These are phyloP conservation scores for Cronartium quercuum DNA, from an alignment of 1,284 basidiomycete genomes.

Conservation along the genomic window DNA sequence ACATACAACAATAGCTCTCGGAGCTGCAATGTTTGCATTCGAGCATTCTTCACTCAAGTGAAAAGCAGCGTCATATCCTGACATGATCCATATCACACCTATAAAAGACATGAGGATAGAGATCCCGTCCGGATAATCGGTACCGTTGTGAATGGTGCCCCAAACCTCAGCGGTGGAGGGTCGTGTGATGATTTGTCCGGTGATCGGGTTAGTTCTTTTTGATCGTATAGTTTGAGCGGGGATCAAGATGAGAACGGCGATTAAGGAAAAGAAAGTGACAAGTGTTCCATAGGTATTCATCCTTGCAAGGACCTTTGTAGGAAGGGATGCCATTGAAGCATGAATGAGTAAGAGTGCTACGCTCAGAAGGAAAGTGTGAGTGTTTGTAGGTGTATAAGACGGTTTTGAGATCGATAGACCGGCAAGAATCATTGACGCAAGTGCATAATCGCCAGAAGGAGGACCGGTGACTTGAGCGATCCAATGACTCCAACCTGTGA, in stretches of 20 bases:
- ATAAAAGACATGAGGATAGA: neutral
- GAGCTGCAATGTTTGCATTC: neutral
- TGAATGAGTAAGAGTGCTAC: conserved; percentile 19
- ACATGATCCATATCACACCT: neutral
- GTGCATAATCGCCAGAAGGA: conserved; percentile 67
- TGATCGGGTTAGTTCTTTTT: neutral
- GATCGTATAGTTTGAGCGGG: neutral
- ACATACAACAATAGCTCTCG: neutral
- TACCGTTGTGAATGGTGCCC: neutral
- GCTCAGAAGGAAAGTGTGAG: conserved; percentile 40
- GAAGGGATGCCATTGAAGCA: neutral
- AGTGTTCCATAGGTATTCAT: neutral
- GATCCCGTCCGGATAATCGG: neutral
- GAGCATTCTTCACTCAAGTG: neutral
- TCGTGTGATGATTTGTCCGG: neutral
- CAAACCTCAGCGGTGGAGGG: neutral
- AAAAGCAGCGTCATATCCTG: neutral
- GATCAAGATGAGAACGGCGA: neutral
- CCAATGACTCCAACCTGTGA: conserved; percentile 64
- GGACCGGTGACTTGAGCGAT: conserved; percentile 61
- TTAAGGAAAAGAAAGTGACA: neutral
- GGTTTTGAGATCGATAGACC: conserved; percentile 56
- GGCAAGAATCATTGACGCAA: conserved; percentile 68
- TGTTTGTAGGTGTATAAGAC: conserved; percentile 25
- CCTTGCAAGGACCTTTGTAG: neutral